These are phyloP conservation scores for Hypoxylon fuscum DNA, from an alignment of 495 filamentous ascomycete genomes.

Conservation along the genomic window DNA sequence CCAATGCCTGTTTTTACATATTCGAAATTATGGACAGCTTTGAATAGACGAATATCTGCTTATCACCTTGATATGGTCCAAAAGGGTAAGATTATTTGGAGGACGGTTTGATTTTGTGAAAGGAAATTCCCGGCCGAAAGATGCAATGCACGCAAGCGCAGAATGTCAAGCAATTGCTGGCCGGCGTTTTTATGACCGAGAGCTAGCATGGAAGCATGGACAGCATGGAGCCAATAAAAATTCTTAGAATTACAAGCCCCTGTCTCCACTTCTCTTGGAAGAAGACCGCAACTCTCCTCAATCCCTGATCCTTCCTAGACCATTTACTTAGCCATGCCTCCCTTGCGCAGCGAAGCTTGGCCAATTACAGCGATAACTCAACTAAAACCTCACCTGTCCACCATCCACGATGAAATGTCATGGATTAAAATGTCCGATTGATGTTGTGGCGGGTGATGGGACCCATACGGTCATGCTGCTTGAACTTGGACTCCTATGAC, in stretches of 20 bases:
- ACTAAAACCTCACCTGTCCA: slow-evolving; percentile 7
- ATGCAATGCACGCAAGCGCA: slow-evolving; percentile 26
- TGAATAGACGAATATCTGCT: neutral
- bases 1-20: neutral
- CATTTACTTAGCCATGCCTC: slow-evolving; percentile 7
- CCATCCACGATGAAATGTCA: slow-evolving; percentile 15
- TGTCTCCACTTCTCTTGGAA: slow-evolving; percentile 16
- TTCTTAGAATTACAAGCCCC: slow-evolving; percentile 15
- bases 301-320: slow-evolving; percentile 18
- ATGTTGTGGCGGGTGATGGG: slow-evolving; percentile 19
- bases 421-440: slow-evolving; percentile 38
- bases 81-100: slow-evolving; percentile 19
- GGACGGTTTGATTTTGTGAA: slow-evolving; percentile 11
- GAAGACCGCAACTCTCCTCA: neutral
- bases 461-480: slow-evolving; percentile 1
- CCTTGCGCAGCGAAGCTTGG: slow-evolving; percentile 7
- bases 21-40: neutral
- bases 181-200: slow-evolving; percentile 33
- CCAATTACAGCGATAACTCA: slow-evolving; percentile 24
- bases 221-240: slow-evolving; percentile 18
- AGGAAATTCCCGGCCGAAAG: slow-evolving; percentile 28
- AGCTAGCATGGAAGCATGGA: neutral
- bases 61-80: slow-evolving; percentile 6
- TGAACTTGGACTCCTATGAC: neutral
- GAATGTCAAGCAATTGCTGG: slow-evolving; percentile 9